A percentile compares a stretch with the other conserved stretches of the same genome.
Evolutionary conservation across 176 grass and related monocot genomes (phyloP).

Genomic region (Carex littledalei): DNA sequence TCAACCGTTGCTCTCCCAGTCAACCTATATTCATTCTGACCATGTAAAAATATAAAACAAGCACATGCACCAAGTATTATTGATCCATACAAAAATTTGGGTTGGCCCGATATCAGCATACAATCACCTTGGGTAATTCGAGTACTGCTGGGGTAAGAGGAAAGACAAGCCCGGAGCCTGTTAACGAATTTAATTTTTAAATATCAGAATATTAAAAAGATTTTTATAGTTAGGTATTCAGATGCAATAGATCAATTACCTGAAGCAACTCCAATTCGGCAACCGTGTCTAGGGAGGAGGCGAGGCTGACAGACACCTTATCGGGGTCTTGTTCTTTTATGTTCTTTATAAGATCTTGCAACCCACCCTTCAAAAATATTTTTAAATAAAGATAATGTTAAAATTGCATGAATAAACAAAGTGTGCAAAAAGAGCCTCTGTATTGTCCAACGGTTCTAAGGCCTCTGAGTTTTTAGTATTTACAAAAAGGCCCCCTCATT

Average conservation of each 20-base stretch:
- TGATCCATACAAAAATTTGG: neutral
- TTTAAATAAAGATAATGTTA: neutral
- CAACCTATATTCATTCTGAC: slow-evolving; percentile 50
- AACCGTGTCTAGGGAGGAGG: slow-evolving; percentile 77
- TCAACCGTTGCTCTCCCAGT: slow-evolving; percentile 91
- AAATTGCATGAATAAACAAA: neutral
- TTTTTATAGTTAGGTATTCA: neutral
- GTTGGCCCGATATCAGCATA: neutral
- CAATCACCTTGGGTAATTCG: slow-evolving; percentile 80
- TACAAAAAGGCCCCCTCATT: neutral
- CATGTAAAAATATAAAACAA: slow-evolving; percentile 31
- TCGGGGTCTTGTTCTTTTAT: slow-evolving; percentile 81
- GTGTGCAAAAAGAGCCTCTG: neutral
- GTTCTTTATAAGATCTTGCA: slow-evolving; percentile 58
- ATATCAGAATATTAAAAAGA: slow-evolving; percentile 4
- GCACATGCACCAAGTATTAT: neutral
- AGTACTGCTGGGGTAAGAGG: slow-evolving; percentile 75
- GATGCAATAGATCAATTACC: slow-evolving; percentile 29
- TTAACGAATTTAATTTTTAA: slow-evolving; percentile 18
- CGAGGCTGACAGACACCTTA: slow-evolving; percentile 73
- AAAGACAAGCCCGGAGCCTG: slow-evolving; percentile 90
- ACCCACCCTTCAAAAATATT: slow-evolving; percentile 45
- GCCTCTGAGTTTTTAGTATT: neutral
- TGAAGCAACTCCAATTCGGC: slow-evolving; percentile 81
- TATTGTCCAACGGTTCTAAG: neutral